Conservation (phyloP, 1,284 basidiomycete species). For the Meripilus lineatus region DNA sequence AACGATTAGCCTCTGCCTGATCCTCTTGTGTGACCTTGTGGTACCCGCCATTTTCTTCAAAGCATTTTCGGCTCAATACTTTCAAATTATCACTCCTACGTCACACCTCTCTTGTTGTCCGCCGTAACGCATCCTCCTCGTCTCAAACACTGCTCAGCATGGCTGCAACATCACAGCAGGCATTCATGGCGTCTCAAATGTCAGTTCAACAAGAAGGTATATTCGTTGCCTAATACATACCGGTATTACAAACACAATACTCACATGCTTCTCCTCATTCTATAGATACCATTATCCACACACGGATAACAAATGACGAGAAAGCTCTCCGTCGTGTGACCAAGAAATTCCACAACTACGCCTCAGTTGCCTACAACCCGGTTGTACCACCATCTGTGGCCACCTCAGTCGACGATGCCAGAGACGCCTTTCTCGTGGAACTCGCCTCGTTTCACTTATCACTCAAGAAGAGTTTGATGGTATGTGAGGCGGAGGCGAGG, state of each 20-base stretch:
- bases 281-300: slow-evolving; percentile 69
- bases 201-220: slow-evolving; percentile 67
- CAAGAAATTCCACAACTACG: slow-evolving; percentile 73
- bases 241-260: not conserved
- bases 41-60: too few species aligned
- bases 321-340: slow-evolving; percentile 63
- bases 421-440: slow-evolving; percentile 73
- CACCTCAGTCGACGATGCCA: slow-evolving; percentile 57
- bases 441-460: slow-evolving; percentile 67
- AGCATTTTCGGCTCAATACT: too few species aligned
- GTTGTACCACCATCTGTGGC: slow-evolving; percentile 32
- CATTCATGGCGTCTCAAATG: slow-evolving; percentile 36
- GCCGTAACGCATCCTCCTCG: too few species aligned
- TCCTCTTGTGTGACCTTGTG: too few species aligned
- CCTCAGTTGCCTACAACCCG: slow-evolving; percentile 50
- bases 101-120: not conserved
- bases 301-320: slow-evolving; percentile 67
- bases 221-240: not conserved
- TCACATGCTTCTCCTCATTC: not conserved
- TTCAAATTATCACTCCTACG: not conserved
- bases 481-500: slow-evolving; percentile 75
- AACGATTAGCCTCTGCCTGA: too few species aligned
- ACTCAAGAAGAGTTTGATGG: slow-evolving; percentile 71
- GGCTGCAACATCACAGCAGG: not conserved
- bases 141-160: not conserved